Conservation (phyloP, 2,329 filamentous ascomycete species). For the Dothidotthia symphoricarpi region DNA sequence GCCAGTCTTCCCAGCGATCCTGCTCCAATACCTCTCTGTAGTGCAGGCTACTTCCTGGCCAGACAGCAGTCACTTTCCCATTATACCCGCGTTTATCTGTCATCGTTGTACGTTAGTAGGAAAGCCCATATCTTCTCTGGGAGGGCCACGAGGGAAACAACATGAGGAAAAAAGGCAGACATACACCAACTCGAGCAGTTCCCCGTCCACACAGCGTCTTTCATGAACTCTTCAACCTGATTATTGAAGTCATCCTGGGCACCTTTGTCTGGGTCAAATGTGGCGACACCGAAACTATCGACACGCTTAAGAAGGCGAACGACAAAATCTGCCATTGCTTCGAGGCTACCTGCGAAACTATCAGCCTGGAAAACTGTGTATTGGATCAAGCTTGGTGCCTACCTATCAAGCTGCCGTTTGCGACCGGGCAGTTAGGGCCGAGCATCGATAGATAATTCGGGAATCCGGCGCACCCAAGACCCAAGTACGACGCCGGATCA, state of each 20-base stretch:
- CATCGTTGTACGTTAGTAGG: background rate
- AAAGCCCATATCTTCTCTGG: background rate
- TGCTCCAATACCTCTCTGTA: constrained; percentile 1
- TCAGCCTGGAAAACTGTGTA: background rate
- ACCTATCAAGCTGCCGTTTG: constrained; percentile 11
- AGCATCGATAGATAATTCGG: constrained; percentile 10
- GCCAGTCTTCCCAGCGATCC: constrained; percentile 5
- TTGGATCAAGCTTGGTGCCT: background rate
- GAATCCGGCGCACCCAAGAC: constrained; percentile 6
- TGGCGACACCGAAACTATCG: constrained; percentile 2
- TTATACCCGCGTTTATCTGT: constrained; percentile 2
- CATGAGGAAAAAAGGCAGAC: background rate
- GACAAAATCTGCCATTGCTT: constrained; percentile 6
- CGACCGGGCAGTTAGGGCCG: constrained; percentile 10
- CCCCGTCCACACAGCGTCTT: constrained; percentile 5
- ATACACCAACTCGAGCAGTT: constrained; percentile 7
- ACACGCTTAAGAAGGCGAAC: constrained; percentile 6
- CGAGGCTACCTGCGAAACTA: constrained; percentile 3
- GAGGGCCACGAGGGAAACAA: too few relatives aligned
- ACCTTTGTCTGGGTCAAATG: constrained; percentile 3
- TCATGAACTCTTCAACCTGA: constrained; percentile 7
- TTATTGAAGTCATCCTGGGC: constrained; percentile 8
- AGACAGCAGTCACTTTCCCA: constrained; percentile 3
- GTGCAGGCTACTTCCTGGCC: constrained; percentile 5
- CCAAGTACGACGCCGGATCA: constrained; percentile 6